Base-by-base conservation (phyloP, 2,329 filamentous ascomycete genomes). In the Colletotrichum sp. region DNA sequence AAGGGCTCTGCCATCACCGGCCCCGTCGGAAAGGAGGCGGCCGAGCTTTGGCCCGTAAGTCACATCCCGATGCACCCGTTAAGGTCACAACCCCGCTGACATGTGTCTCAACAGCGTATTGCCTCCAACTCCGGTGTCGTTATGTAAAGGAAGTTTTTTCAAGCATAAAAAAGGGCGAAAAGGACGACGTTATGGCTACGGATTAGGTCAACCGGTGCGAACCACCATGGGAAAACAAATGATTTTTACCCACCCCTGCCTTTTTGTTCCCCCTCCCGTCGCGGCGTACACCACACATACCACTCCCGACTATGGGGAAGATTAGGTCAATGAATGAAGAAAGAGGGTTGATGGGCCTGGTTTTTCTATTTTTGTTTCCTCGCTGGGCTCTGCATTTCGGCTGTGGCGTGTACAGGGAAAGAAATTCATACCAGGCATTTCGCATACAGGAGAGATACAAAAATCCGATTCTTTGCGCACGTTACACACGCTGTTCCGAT, bases 51-150 rank as follows among this genome's bases (percentile, higher is more conserved):
- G 97, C 97, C 97, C 87, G 95, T 96, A 92, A 90, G 94, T 92
- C 78, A 5, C 26, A 21, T 5, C 39, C 30, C 26, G 30, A 13
- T 9, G 24, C 32, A 24, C 28, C 36, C 48, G 2, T 43, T 4
- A 18, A n/a, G 4, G 8, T 26, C 10, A 5, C 15, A 13, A 12
- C 6, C 7, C 12, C 4, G 55, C 83, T 88, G 81, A 88, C 82
- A 66, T 77, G 61, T 21, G 21, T n/a, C 21, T 9, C 26, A 18
- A 32, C 81, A 96, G 94, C 96, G 96, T 98, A 99, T 99, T 90
- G 97, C 97, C 88, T 96, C 93, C 93, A 99, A 99, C 95, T 98
- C 96, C 79, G 97, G 97, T 93, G 97, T 99, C 86, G 97, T 99
- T 88, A 99, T 99, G 97, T 99, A 95, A 98, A 91, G 82, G 71